Evolutionary conservation across 768 basidiomycete genomes (phyloP).

Genomic region (Lactarius tabidus): DNA sequence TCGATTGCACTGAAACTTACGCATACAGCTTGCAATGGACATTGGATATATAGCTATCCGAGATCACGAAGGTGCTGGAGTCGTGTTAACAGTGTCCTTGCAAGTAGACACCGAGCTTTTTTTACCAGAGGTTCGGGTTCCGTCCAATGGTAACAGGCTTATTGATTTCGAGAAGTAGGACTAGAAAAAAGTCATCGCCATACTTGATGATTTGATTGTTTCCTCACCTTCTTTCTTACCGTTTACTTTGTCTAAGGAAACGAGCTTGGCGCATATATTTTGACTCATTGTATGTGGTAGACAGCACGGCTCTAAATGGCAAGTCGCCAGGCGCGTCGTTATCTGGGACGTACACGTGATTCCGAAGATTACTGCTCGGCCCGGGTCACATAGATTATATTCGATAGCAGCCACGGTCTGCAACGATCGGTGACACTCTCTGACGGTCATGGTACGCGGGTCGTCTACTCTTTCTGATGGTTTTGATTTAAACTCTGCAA

Average conservation of each 20-base stretch:
- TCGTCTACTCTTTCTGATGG: neutral
- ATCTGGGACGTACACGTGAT: neutral
- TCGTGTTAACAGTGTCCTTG: neutral
- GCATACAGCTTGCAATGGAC: constrained; percentile 79
- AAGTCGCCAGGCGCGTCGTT: neutral
- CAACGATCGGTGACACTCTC: neutral
- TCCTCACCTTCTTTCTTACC: constrained; percentile 62
- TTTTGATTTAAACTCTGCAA: neutral
- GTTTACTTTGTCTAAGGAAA: constrained; percentile 48
- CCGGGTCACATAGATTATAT: neutral
- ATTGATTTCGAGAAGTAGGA: constrained; percentile 54
- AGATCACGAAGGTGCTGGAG: constrained; percentile 54
- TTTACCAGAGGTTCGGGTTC: constrained; percentile 63
- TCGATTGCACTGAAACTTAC: constrained; percentile 38
- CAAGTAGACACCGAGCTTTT: constrained; percentile 9
- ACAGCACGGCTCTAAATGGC: neutral
- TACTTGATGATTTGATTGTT: neutral
- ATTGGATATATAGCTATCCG: constrained; percentile 60
- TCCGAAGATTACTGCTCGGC: neutral
- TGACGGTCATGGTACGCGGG: constrained; percentile 9
- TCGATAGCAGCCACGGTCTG: too few relatives aligned
- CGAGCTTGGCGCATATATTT: constrained; percentile 67
- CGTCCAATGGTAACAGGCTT: constrained; percentile 68
- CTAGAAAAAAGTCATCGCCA: constrained; percentile 34
- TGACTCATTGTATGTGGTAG: neutral